These are phyloP conservation scores for Lentithecium fluviatile DNA, from an alignment of 495 filamentous ascomycete species.

Conservation along the genomic window DNA sequence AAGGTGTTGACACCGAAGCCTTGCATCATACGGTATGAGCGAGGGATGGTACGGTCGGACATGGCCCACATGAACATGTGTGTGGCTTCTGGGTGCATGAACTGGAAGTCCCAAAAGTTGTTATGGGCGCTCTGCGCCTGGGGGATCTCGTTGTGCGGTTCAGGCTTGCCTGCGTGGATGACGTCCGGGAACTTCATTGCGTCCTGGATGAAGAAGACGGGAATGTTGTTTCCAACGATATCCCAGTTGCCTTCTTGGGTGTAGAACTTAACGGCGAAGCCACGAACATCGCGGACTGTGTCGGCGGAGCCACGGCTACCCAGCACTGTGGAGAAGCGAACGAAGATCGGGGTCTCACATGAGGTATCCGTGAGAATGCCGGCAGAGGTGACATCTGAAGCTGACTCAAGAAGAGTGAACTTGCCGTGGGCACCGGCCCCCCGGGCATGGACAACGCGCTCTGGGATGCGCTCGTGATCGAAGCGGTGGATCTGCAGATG, in stretches of 20 bases:
- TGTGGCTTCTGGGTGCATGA: constrained; percentile 67
- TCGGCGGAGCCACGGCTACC: constrained; percentile 76
- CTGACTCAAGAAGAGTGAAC: constrained; percentile 71
- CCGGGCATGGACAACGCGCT: constrained; percentile 86
- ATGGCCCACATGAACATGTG: constrained; percentile 86
- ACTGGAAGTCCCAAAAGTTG: constrained; percentile 60
- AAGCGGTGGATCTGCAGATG: constrained; percentile 67
- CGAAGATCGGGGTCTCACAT: constrained; percentile 73
- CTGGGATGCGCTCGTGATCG: constrained; percentile 85
- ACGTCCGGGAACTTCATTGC: constrained; percentile 70
- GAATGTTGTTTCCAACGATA: constrained; percentile 66
- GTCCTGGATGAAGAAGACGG: constrained; percentile 72
- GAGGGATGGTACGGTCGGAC: constrained; percentile 76
- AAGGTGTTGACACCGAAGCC: constrained; percentile 89
- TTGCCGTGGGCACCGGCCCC: constrained; percentile 81
- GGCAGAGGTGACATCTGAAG: constrained; percentile 67
- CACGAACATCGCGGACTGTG: constrained; percentile 77
- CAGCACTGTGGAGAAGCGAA: constrained; percentile 81
- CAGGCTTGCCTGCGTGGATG: constrained; percentile 76
- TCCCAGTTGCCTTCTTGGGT: constrained; percentile 82
- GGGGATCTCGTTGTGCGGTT: constrained; percentile 74
- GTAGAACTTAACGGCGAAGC: constrained; percentile 81
- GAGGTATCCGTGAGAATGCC: constrained; percentile 76
- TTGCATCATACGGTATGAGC: constrained; percentile 85
- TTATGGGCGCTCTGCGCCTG: constrained; percentile 61